phyloP scores from a whole-genome alignment of 345 rosid genomes.

The Ceriops tagal region DNA sequence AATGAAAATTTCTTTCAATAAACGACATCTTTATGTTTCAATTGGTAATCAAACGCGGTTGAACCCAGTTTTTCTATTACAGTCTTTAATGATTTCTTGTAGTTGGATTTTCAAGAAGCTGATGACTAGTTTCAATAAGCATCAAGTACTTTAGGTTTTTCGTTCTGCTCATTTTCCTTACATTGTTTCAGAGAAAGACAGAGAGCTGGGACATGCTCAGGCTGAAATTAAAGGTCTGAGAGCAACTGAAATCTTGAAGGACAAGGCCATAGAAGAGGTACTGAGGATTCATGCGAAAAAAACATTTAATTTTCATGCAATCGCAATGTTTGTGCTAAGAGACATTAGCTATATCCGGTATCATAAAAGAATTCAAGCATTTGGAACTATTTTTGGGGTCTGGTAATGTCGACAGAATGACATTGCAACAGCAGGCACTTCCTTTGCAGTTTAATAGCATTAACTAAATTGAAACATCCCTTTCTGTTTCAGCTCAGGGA shows the following conservation, averaged over 20 bases:
- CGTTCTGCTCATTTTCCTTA: neutral
- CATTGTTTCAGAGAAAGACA: slow-evolving; percentile 51
- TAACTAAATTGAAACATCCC: too few species aligned
- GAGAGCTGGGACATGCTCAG: slow-evolving; percentile 48
- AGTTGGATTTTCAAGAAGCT: too few species aligned
- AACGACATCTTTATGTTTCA: too few species aligned
- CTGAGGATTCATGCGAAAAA: neutral
- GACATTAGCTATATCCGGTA: too few species aligned
- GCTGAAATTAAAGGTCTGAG: slow-evolving; percentile 65
- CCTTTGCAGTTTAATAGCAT: neutral
- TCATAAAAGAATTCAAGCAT: too few species aligned
- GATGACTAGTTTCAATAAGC: neutral
- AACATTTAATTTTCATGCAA: neutral
- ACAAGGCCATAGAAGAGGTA: slow-evolving; percentile 74
- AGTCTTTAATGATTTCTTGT: too few species aligned
- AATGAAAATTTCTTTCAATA: too few species aligned
- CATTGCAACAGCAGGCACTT: neutral
- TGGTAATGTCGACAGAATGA: neutral
- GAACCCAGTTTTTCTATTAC: too few species aligned
- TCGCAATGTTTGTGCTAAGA: too few species aligned
- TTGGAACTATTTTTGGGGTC: too few species aligned
- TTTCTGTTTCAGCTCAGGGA: slow-evolving; percentile 49
- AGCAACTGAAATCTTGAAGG: slow-evolving; percentile 60
- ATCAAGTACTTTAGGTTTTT: neutral
- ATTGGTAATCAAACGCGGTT: too few species aligned